A percentile compares a stretch with the other conserved stretches of the same genome.
phyloP scores from a whole-genome alignment of 371 early-diverging fungal species.

The Mortierella sp. region DNA sequence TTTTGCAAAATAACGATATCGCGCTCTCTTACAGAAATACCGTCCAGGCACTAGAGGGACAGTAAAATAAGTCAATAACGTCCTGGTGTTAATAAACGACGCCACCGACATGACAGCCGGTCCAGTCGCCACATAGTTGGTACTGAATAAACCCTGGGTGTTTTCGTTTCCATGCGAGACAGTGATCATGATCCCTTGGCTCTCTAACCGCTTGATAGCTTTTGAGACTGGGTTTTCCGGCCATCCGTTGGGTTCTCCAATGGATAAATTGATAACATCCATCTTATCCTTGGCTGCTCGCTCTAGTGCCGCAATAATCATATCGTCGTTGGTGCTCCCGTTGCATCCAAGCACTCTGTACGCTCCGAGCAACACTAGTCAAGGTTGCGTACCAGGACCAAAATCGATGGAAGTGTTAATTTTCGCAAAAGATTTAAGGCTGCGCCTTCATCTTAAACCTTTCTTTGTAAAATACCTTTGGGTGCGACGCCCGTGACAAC shows the following conservation, averaged over 20 bases:
- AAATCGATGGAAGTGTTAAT: neutral
- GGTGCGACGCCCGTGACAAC: slow-evolving; percentile 54
- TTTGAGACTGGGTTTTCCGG: slow-evolving; percentile 25
- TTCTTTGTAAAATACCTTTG: slow-evolving; percentile 21
- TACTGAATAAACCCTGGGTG: slow-evolving; percentile 30
- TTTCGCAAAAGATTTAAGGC: neutral
- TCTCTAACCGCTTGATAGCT: slow-evolving; percentile 4
- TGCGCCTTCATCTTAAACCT: neutral
- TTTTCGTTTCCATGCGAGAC: slow-evolving; percentile 49
- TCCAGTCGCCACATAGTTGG: slow-evolving; percentile 36
- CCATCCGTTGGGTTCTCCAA: slow-evolving; percentile 62
- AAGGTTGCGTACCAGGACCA: neutral
- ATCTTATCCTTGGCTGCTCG: slow-evolving; percentile 77
- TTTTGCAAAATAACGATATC: neutral
- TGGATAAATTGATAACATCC: slow-evolving; percentile 74
- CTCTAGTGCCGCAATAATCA: slow-evolving; percentile 82
- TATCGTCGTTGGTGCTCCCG: slow-evolving; percentile 72
- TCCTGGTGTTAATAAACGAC: slow-evolving; percentile 37
- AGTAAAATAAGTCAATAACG: slow-evolving; percentile 20
- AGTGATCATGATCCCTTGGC: slow-evolving; percentile 25
- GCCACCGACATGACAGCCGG: slow-evolving; percentile 29
- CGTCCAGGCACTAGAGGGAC: slow-evolving; percentile 7
- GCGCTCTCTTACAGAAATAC: slow-evolving; percentile 15
- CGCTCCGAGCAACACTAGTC: slow-evolving; percentile 37
- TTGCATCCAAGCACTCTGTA: slow-evolving; percentile 50